Evolutionary conservation across 495 filamentous ascomycete species (phyloP), one percentile per base, ranked within the genome.

Genomic region (Pyrenopolyporus hunteri): DNA sequence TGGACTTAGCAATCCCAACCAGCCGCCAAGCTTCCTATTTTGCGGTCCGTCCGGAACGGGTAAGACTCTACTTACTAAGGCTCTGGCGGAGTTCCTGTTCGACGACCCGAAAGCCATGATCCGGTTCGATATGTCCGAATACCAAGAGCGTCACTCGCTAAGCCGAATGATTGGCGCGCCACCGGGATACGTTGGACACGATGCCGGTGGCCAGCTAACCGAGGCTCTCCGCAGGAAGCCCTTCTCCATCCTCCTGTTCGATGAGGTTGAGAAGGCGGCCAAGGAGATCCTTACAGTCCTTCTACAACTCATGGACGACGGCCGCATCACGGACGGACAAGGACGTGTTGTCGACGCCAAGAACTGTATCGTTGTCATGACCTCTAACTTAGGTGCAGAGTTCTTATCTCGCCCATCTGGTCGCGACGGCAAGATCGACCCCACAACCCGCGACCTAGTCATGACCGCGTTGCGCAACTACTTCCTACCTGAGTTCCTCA

Each of bases 281-380:
- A 98, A 98, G 75, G 94, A 98, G 76, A 89, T 98, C 9, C 80
- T 98, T 22, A 98, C 94, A 6, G 95, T 98, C 5, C 84, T 98
- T 16, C 84, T 98, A 6, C 94, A 98, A 72, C 90, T 98, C 68
- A 97, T 98, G 89, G 94, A 98, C 68, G 94, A 98, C 68, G 94
- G 94, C 17, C 94, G 94, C 65, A 97, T 98, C 75, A 98, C 94
- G 13, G 94, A 98, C 66, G 95, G 95, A 43, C 95, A 97, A 80
- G 94, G 94, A 63, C 84, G 94, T 58, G 80, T 97, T 46, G 87
- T 98, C 57, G 95, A 98, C 69, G 95, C 93, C 29, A 89, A 85
- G 71, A 98, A 98, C 81, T 98, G 93, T 72, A 97, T 98, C 64
- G 93, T 98, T 36, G 93, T 98, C 76, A 95, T 98, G 91, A 98